Conservation (phyloP, 148 eudicot genomes). For the Tetragonia tetragonoides region DNA sequence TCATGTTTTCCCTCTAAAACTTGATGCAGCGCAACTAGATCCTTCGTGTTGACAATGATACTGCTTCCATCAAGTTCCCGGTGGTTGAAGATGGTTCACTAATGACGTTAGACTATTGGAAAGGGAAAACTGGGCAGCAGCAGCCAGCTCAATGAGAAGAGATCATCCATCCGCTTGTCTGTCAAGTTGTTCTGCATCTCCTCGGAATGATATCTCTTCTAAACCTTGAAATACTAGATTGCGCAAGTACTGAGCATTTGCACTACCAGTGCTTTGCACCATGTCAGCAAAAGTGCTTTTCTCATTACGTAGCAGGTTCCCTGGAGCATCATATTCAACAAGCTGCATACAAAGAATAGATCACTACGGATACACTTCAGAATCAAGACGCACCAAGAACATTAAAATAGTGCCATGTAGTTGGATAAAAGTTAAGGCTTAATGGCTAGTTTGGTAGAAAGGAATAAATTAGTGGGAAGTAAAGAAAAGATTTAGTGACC, state of each 20-base stretch:
- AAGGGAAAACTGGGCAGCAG: background rate
- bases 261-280: constrained; percentile 72
- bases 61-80: too few species aligned
- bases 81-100: too few species aligned
- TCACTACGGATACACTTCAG: background rate
- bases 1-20: too few species aligned
- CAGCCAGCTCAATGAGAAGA: background rate
- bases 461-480: too few species aligned
- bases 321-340: constrained; percentile 61
- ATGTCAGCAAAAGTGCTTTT: constrained; percentile 62
- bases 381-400: too few species aligned
- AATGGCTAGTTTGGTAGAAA: too few species aligned
- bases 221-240: constrained; percentile 41
- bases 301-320: constrained; percentile 43
- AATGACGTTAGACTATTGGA: too few species aligned
- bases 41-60: too few species aligned
- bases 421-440: too few species aligned
- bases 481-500: too few species aligned
- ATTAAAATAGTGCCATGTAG: too few species aligned
- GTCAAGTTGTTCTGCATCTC: background rate
- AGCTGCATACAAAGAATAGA: constrained; percentile 32
- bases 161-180: background rate
- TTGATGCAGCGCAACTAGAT: too few species aligned
- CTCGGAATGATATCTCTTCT: background rate
- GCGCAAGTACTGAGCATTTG: constrained; percentile 67